These are phyloP conservation scores for Leccinum angustisporum DNA, from an alignment of 1,284 basidiomycete genomes.

Conservation along the genomic window DNA sequence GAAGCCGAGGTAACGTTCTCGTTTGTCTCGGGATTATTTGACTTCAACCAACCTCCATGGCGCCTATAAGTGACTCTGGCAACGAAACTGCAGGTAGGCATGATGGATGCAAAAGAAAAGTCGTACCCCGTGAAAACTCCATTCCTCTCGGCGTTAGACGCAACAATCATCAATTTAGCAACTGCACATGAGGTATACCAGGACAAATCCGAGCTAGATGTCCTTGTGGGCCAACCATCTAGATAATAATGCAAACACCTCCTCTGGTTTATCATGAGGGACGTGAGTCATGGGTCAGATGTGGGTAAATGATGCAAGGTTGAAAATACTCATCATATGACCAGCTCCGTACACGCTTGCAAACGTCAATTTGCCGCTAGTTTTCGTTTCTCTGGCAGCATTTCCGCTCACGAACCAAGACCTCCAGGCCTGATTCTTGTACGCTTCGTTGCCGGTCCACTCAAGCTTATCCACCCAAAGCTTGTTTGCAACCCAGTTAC, in stretches of 20 bases:
- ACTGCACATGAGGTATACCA: neutral
- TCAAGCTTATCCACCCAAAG: slow-evolving; percentile 74
- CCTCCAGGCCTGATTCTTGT: slow-evolving; percentile 49
- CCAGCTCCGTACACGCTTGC: slow-evolving; percentile 63
- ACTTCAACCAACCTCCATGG: neutral
- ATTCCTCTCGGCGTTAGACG: neutral
- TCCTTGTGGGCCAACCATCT: slow-evolving; percentile 52
- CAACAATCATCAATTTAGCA: neutral
- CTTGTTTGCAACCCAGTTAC: slow-evolving; percentile 77
- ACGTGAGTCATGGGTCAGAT: slow-evolving; percentile 9
- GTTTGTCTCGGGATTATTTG: neutral
- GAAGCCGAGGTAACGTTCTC: slow-evolving; percentile 56
- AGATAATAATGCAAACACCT: slow-evolving; percentile 54
- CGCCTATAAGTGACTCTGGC: neutral
- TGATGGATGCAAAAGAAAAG: neutral
- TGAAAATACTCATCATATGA: slow-evolving; percentile 64
- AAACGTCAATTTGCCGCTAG: slow-evolving; percentile 61
- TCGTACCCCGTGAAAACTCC: neutral
- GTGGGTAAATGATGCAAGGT: slow-evolving; percentile 2
- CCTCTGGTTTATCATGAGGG: slow-evolving; percentile 66
- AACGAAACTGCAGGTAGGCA: neutral
- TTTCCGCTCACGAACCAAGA: slow-evolving; percentile 59
- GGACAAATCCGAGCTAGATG: slow-evolving; percentile 33
- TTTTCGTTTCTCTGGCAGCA: slow-evolving; percentile 65
- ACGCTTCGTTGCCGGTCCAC: slow-evolving; percentile 62